Evolutionary conservation across 192 early-diverging fungal genomes (phyloP).

Genomic region (Geranomyces variabilis): DNA sequence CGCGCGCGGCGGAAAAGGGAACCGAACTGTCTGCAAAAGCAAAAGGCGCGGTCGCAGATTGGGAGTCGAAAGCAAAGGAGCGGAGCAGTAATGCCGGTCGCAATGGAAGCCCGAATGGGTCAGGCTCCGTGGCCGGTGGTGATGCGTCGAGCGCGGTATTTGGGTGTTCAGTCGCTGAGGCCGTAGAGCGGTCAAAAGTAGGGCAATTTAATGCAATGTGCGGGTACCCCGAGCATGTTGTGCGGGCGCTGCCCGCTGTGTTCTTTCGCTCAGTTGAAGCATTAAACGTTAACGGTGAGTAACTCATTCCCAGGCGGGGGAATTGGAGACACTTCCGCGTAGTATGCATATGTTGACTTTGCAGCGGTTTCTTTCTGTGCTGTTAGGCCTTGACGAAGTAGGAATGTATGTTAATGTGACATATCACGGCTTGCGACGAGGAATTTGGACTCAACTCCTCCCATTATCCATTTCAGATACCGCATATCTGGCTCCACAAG

Average conservation of each 20-base stretch:
- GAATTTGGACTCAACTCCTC: too few species aligned
- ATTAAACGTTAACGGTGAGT: constrained; percentile 64
- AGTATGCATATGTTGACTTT: neutral
- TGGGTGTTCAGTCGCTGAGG: constrained; percentile 9
- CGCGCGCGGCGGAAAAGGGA: constrained; percentile 24
- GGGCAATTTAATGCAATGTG: neutral
- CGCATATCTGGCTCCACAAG: constrained; percentile 81
- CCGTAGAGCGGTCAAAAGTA: neutral
- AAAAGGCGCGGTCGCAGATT: constrained; percentile 19
- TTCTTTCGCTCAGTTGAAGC: constrained; percentile 97
- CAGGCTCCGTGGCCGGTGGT: neutral
- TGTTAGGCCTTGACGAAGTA: constrained; percentile 66
- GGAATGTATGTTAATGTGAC: constrained; percentile 73
- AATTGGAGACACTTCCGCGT: too few species aligned
- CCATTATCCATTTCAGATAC: too few species aligned
- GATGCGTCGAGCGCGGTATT: constrained; percentile 7
- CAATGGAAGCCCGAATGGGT: neutral
- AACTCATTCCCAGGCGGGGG: too few species aligned
- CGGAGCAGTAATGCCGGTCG: neutral
- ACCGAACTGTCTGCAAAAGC: constrained; percentile 21
- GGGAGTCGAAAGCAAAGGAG: constrained; percentile 13
- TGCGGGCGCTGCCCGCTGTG: constrained; percentile 85
- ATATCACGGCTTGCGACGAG: too few species aligned
- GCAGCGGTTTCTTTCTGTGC: neutral
- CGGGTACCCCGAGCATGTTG: constrained; percentile 23